Percentiles rank a stretch among this genome's conserved stretches.
Conservation (phyloP, 768 basidiomycete species). For the Hortiboletus flavorubellus region DNA sequence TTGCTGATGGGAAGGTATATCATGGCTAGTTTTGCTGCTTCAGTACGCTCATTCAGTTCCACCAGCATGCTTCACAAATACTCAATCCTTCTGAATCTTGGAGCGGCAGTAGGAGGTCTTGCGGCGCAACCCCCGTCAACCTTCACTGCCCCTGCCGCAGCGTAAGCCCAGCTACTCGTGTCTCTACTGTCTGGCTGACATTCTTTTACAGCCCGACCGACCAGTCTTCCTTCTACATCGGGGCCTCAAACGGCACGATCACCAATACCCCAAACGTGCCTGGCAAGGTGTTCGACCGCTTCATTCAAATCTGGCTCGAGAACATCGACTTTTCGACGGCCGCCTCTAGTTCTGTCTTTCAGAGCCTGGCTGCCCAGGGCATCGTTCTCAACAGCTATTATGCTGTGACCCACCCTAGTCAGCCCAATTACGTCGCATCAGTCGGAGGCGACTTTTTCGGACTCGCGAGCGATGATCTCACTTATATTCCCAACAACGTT, state of each 20-base stretch:
- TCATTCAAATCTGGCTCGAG: conserved; percentile 60
- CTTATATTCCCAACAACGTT: conserved; percentile 42
- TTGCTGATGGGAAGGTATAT: conserved; percentile 6
- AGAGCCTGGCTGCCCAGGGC: conserved; percentile 45
- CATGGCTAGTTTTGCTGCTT: background rate
- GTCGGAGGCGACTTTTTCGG: conserved; percentile 57
- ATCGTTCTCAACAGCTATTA: conserved; percentile 47
- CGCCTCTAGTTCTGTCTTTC: conserved; percentile 27
- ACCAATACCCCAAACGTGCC: conserved; percentile 35
- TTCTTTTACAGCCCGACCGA: conserved; percentile 23
- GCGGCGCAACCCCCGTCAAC: conserved; percentile 23
- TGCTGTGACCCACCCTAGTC: conserved; percentile 53
- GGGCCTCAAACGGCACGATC: conserved; percentile 42
- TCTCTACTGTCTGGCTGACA: background rate
- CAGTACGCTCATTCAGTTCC: background rate
- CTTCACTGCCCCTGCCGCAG: conserved; percentile 30
- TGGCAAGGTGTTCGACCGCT: conserved; percentile 46
- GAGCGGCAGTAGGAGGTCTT: conserved; percentile 9
- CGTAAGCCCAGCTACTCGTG: conserved; percentile 14
- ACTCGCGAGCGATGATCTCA: conserved; percentile 38
- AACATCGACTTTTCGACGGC: conserved; percentile 51
- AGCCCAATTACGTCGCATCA: conserved; percentile 55
- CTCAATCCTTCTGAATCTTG: conserved; percentile 8
- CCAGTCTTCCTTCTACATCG: conserved; percentile 38
- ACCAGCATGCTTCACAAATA: conserved; percentile 15